These are phyloP conservation scores for Aspergillus tamarii DNA, from an alignment of 2,329 filamentous ascomycete species.

Conservation along the genomic window DNA sequence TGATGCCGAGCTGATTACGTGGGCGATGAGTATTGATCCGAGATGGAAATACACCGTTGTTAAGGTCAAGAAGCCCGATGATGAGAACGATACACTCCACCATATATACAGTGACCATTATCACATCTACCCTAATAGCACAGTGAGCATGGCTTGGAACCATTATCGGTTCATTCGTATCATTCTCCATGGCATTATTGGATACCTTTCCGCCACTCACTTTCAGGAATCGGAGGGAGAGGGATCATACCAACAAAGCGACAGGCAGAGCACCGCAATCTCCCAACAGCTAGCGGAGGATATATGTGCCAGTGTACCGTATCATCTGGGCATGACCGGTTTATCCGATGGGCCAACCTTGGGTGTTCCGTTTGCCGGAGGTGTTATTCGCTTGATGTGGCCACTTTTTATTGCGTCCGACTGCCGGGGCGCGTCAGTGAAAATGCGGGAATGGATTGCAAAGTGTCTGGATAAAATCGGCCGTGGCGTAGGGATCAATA, in stretches of 20 bases:
- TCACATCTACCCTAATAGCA: slow-evolving; percentile 24
- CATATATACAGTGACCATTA: slow-evolving; percentile 19
- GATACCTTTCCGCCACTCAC: not conserved
- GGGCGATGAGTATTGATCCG: slow-evolving; percentile 18
- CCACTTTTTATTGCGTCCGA: slow-evolving; percentile 24
- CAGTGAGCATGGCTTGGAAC: slow-evolving; percentile 26
- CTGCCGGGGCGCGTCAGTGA: not conserved
- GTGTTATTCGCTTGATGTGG: slow-evolving; percentile 18
- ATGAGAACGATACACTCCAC: not conserved
- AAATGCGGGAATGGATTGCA: slow-evolving; percentile 4
- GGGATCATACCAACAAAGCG: slow-evolving; percentile 2
- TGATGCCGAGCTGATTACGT: slow-evolving; percentile 17
- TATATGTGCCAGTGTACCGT: slow-evolving; percentile 24
- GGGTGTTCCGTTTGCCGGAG: slow-evolving; percentile 6
- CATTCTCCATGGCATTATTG: slow-evolving; percentile 19
- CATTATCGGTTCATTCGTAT: slow-evolving; percentile 28
- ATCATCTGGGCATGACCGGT: slow-evolving; percentile 11
- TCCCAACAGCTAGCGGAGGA: slow-evolving; percentile 18
- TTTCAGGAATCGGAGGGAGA: not conserved
- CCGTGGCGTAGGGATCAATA: not conserved
- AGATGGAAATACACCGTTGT: slow-evolving; percentile 18
- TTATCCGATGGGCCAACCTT: slow-evolving; percentile 9
- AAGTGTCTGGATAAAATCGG: slow-evolving; percentile 12
- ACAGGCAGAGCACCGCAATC: slow-evolving; percentile 4
- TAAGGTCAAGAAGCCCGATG: not conserved